Base-by-base conservation (phyloP, 257 asterid species). In the Solanum ossicruentum region DNA sequence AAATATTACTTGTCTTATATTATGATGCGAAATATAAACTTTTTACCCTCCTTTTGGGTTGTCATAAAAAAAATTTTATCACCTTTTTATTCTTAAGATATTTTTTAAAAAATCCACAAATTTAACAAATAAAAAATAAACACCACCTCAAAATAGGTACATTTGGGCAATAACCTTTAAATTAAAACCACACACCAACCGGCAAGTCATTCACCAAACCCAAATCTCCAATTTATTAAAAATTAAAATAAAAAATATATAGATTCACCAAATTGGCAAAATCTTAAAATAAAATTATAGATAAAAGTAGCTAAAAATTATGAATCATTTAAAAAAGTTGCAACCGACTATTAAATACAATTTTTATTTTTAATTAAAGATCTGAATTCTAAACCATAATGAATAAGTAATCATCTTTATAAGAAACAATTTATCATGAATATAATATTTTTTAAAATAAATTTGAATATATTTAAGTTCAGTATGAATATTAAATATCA, bases 361-460 rank as follows among this genome's bases (percentile, higher is more conserved):
- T 1, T 4, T 69, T 69, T 4, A 69, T 2, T 17, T 3, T 13
- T 7, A 66, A 67, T 2, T 11, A 28, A n/a, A 23, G 3, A 63
- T 63, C 1, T 63, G 0, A 7, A 23, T 23, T 26, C 23, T 5
- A 3, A 63, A 1, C 1, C 9, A 61, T 61, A 5, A 1, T 63
- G 6, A 0, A 32, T 15, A 66, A 7, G 1, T 7, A 67, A 8
- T 10, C 6, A 0, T 16, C 21, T 16, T 32, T 67, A 1, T 67
- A 17, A 2, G 0, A 18, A 17, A 13, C 0, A 0, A 1, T 67
- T 36, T 32, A 67, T 0, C 18, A 0, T 2, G 7, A 15, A 15
- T 32, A 3, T 66, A 3, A 65, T 1, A 23, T 12, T 7, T 66
- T 3, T 16, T 2, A 0, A 3, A 1, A 15, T 5, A 10, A 16